These are phyloP conservation scores for Articulospora tetracladia DNA, from an alignment of 495 filamentous ascomycete genomes.

Conservation along the genomic window DNA sequence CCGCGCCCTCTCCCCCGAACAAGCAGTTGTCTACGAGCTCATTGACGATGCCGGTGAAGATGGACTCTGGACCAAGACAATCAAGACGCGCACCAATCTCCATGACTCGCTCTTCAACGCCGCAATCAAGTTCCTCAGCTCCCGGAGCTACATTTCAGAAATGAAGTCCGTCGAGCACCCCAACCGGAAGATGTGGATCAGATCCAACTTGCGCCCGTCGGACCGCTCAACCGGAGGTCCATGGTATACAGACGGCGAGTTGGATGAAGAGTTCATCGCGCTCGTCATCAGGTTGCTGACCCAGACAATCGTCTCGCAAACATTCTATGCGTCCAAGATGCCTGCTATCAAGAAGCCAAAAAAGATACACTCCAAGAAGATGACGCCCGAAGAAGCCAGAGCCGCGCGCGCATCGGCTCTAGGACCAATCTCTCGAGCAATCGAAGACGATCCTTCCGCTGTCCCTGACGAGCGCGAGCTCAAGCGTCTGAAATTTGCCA, in stretches of 20 bases:
- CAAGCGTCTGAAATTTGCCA: conserved; percentile 20
- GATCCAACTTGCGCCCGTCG: conserved; percentile 67
- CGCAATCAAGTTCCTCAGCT: conserved; percentile 72
- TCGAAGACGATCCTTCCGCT: conserved; percentile 5
- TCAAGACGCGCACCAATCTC: conserved; percentile 70
- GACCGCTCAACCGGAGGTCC: conserved; percentile 89
- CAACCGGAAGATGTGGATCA: conserved; percentile 79
- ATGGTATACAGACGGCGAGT: conserved; percentile 85
- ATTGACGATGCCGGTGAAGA: conserved; percentile 78
- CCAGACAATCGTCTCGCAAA: conserved; percentile 63
- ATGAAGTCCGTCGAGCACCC: conserved; percentile 63
- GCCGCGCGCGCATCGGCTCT: conserved; percentile 35
- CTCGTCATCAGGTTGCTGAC: conserved; percentile 64
- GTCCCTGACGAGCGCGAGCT: conserved; percentile 1
- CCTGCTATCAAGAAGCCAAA: conserved; percentile 30
- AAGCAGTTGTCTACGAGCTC: conserved; percentile 75
- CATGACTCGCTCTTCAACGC: conserved; percentile 74
- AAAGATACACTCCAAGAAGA: conserved; percentile 37
- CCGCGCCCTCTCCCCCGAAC: conserved; percentile 61
- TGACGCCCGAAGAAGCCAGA: conserved; percentile 24
- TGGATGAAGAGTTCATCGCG: conserved; percentile 84
- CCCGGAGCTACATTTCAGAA: conserved; percentile 49
- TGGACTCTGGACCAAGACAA: conserved; percentile 83
- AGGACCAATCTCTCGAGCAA: conserved; percentile 11
- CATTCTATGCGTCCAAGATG: conserved; percentile 48